A percentile compares a stretch with the other conserved stretches of the same genome.
Conservation (phyloP, 345 rosid species). For the Angophora floribunda region DNA sequence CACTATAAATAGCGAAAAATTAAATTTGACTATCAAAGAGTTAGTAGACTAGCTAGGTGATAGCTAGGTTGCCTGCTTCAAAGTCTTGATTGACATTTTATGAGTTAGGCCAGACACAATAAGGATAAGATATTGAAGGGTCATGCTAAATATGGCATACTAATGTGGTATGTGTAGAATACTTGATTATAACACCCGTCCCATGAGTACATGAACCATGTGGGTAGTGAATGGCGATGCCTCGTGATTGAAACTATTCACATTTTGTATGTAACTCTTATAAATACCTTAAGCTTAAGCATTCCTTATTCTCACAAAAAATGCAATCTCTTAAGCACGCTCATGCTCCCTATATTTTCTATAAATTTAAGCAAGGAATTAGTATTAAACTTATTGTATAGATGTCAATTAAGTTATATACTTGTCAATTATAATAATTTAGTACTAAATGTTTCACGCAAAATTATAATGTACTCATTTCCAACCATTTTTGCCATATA, state of each 20-base stretch:
- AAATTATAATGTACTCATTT: no score
- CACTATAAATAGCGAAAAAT: not conserved
- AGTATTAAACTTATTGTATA: no score
- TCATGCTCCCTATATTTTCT: not conserved
- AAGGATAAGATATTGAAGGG: not conserved
- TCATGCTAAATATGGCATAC: not conserved
- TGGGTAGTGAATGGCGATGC: not conserved
- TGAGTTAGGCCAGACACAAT: not conserved
- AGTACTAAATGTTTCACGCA: no score
- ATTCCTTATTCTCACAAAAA: not conserved
- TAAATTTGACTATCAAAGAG: not conserved
- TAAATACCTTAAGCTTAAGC: not conserved
- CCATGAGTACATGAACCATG: not conserved
- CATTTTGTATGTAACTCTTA: not conserved
- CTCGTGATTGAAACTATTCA: not conserved
- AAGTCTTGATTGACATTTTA: not conserved
- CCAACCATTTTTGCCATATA: no score
- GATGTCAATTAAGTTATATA: no score
- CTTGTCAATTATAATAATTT: no score
- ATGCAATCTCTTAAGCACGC: not conserved
- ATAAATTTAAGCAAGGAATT: not conserved
- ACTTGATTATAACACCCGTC: no score
- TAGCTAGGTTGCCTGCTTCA: not conserved
- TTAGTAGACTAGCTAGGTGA: not conserved
- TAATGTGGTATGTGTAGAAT: no score